These are phyloP conservation scores for Triticum monococcum DNA, from an alignment of 176 grass and related monocot species.

Conservation along the genomic window DNA sequence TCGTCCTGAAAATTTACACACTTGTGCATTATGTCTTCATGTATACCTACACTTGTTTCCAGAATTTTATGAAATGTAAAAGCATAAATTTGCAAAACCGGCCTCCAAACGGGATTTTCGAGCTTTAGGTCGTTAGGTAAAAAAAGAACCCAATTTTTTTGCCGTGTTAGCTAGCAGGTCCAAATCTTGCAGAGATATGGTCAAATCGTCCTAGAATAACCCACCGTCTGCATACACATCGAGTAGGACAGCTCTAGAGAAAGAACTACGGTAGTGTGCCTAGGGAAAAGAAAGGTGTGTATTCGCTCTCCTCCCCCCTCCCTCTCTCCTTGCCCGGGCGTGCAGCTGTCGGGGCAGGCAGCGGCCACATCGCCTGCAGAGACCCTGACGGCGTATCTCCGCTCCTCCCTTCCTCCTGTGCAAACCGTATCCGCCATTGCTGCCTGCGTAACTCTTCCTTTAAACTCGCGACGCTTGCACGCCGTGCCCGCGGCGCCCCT, in stretches of 20 bases:
- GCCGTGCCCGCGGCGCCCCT: not conserved
- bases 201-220: conserved; percentile 1
- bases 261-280: too few relatives aligned
- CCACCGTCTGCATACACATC: not conserved
- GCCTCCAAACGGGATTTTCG: too few relatives aligned
- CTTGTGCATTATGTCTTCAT: too few relatives aligned
- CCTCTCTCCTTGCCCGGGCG: not conserved
- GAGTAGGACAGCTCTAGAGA: not conserved
- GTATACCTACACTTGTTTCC: too few relatives aligned
- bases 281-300: too few relatives aligned
- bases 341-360: not conserved
- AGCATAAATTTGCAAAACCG: too few relatives aligned
- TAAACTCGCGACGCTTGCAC: not conserved
- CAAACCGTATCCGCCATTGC: conserved; percentile 20
- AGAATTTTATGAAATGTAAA: too few relatives aligned
- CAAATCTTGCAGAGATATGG: not conserved
- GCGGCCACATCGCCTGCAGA: not conserved
- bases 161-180: too few relatives aligned
- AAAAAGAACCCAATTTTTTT: too few relatives aligned
- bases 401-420: not conserved
- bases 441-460: conserved; percentile 2
- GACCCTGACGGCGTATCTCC: conserved; percentile 31
- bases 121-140: too few relatives aligned
- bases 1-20: too few relatives aligned
- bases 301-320: not conserved